Evolutionary conservation across 129 eudicot genomes (phyloP).

Genomic region (Flaveria ramosissima): DNA sequence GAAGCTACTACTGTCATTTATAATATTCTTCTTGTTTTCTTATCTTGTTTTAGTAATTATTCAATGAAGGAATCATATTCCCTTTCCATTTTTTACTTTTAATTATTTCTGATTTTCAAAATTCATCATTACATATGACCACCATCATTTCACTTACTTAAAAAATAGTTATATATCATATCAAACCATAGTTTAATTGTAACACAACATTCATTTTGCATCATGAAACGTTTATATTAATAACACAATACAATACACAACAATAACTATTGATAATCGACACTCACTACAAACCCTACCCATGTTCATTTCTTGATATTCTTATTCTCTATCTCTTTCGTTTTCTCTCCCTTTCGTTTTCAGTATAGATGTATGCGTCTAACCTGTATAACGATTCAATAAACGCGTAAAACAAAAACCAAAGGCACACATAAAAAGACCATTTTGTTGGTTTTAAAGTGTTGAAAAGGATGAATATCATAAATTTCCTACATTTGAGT

Average conservation of each 20-base stretch:
- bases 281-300: neutral
- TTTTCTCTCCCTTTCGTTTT: neutral
- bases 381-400: neutral
- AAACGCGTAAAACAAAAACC: neutral
- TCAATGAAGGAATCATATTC: conserved; percentile 54
- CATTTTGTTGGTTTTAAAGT: neutral
- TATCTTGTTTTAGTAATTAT: conserved; percentile 33
- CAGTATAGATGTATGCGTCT: neutral
- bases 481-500: conserved; percentile 42
- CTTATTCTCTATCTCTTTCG: neutral
- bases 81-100: conserved; percentile 22
- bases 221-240: neutral
- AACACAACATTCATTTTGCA: neutral
- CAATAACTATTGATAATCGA: neutral
- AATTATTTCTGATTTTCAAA: neutral
- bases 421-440: neutral
- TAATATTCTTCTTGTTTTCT: conserved; percentile 60
- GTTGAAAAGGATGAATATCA: neutral
- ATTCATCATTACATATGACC: neutral
- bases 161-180: neutral
- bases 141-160: neutral
- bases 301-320: neutral
- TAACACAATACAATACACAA: neutral
- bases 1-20: conserved; percentile 47
- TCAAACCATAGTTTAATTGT: neutral